phyloP scores from a whole-genome alignment of 176 grass and related monocot species.

The Raddia guianensis region DNA sequence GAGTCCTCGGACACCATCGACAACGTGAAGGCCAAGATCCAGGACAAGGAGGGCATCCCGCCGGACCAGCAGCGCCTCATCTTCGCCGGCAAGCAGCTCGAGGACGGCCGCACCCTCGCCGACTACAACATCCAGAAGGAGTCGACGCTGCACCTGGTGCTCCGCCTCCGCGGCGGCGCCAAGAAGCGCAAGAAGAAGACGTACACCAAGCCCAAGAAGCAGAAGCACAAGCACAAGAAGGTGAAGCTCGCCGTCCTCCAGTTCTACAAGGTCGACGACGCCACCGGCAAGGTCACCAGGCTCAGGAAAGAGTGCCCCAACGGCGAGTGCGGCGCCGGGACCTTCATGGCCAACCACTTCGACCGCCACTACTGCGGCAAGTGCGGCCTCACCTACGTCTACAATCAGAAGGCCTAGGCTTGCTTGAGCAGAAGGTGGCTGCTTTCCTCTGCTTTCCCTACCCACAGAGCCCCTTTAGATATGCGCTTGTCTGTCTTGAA shows the following conservation, averaged over 20 bases:
- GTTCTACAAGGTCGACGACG: slow-evolving; percentile 81
- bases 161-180: slow-evolving; percentile 74
- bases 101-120: slow-evolving; percentile 80
- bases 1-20: slow-evolving; percentile 92
- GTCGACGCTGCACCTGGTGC: slow-evolving; percentile 72
- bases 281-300: slow-evolving; percentile 71
- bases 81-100: slow-evolving; percentile 85
- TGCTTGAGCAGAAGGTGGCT: slow-evolving; percentile 36
- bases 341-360: slow-evolving; percentile 89
- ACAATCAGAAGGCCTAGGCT: slow-evolving; percentile 56
- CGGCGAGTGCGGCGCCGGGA: slow-evolving; percentile 71
- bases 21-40: slow-evolving; percentile 88
- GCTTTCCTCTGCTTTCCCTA: slow-evolving; percentile 26
- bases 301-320: slow-evolving; percentile 84
- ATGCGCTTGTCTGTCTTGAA: slow-evolving; percentile 9
- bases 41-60: slow-evolving; percentile 89
- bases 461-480: slow-evolving; percentile 30
- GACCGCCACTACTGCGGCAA: slow-evolving; percentile 89
- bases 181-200: slow-evolving; percentile 96
- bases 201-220: slow-evolving; percentile 85
- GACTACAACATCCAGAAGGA: slow-evolving; percentile 99
- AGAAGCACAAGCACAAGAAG: slow-evolving; percentile 87
- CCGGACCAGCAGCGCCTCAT: slow-evolving; percentile 91
- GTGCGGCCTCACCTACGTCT: slow-evolving; percentile 88
- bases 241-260: slow-evolving; percentile 79